Conservation (phyloP, 306 rosid species). For the Lathyrus aphaca region DNA sequence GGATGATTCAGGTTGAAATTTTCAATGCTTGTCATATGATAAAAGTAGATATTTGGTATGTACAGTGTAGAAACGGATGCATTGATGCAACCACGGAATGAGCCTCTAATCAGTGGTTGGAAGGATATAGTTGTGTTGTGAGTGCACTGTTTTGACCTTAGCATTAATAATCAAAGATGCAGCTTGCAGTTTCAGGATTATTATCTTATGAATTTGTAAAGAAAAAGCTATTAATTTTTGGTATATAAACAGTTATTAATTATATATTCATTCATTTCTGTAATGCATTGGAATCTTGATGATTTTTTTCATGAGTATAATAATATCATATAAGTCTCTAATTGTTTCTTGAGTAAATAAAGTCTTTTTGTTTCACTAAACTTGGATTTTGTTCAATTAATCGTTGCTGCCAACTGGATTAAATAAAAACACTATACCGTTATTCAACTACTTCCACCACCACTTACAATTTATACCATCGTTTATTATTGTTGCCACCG, state of each 20-base stretch:
- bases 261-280: conserved; percentile 16
- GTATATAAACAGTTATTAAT: conserved; percentile 6
- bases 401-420: too few species aligned
- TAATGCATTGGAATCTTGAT: conserved; percentile 13
- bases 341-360: not conserved
- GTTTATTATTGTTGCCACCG: too few species aligned
- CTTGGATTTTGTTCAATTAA: not conserved
- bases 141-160: conserved; percentile 24
- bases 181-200: conserved; percentile 14
- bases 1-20: conserved; percentile 15
- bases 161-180: conserved; percentile 18
- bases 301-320: not conserved
- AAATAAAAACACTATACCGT: too few species aligned
- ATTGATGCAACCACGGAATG: not conserved
- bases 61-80: conserved; percentile 33
- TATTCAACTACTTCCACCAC: too few species aligned
- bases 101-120: conserved; percentile 24
- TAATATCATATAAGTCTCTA: not conserved
- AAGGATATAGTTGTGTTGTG: conserved; percentile 28
- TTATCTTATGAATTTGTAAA: conserved; percentile 25
- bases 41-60: conserved; percentile 29
- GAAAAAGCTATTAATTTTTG: not conserved
- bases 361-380: not conserved
- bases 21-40: conserved; percentile 26
- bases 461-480: too few species aligned